Evolutionary conservation across 768 basidiomycete species (phyloP).

Genomic region (Hericium erinaceus): DNA sequence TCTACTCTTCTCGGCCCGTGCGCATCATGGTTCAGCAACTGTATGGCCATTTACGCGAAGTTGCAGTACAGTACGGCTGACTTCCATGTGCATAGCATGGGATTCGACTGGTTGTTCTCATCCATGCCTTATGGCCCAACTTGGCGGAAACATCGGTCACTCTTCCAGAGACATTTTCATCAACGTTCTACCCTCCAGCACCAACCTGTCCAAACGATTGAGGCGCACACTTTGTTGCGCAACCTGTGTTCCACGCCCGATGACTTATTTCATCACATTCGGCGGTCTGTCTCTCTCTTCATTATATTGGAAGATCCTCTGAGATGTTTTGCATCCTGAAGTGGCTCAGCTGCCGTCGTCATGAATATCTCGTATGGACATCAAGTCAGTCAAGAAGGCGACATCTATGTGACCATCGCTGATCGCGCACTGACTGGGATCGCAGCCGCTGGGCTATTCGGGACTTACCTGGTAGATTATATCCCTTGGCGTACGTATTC

Average conservation of each 20-base stretch:
- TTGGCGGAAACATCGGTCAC: conserved; percentile 29
- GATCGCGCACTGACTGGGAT: conserved; percentile 29
- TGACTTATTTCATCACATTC: conserved; percentile 27
- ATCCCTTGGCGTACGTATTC: conserved; percentile 20
- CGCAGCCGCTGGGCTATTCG: conserved; percentile 16
- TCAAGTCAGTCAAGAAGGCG: conserved; percentile 27
- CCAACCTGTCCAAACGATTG: conserved; percentile 24
- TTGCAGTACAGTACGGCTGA: neutral
- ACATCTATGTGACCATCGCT: conserved; percentile 32
- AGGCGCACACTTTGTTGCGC: conserved; percentile 29
- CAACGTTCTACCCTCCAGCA: conserved; percentile 18
- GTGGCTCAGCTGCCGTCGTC: conserved; percentile 29
- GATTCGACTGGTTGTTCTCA: conserved; percentile 39
- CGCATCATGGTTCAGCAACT: conserved; percentile 35
- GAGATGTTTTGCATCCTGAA: conserved; percentile 3
- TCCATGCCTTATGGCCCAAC: conserved; percentile 28
- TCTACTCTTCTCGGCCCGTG: conserved; percentile 35
- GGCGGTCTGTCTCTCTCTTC: conserved; percentile 19
- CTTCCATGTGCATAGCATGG: conserved; percentile 26
- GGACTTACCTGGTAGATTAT: conserved; percentile 34
- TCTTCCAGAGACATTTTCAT: conserved; percentile 31
- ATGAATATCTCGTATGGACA: conserved; percentile 34
- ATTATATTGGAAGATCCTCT: neutral
- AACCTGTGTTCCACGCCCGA: conserved; percentile 28
- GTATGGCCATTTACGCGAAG: conserved; percentile 20